Percentiles rank a stretch among this genome's conserved stretches.
These are phyloP conservation scores for Rhizopus sp. DNA, from an alignment of 371 early-diverging fungal genomes.

Conservation along the genomic window DNA sequence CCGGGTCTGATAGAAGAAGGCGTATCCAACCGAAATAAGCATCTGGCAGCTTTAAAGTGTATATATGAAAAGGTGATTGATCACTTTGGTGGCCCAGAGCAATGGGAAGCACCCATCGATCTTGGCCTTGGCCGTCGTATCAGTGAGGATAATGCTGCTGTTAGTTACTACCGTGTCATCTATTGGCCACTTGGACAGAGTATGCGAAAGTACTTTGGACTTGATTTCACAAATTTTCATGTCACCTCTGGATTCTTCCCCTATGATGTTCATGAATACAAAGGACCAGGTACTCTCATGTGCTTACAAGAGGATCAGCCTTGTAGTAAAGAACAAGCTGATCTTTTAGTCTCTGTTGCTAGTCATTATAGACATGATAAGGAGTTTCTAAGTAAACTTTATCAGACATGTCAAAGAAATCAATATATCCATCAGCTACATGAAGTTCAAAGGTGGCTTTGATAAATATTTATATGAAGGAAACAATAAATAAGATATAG, in stretches of 20 bases:
- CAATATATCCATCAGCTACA: not conserved
- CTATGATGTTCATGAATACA: constrained; percentile 25
- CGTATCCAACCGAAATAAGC: not conserved
- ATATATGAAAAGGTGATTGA: not conserved
- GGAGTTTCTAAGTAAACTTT: constrained; percentile 6
- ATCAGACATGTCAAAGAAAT: constrained; percentile 7
- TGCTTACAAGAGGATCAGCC: constrained; percentile 7
- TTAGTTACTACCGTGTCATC: constrained; percentile 20
- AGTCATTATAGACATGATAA: constrained; percentile 10
- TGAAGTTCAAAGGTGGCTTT: not conserved
- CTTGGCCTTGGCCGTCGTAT: constrained; percentile 17
- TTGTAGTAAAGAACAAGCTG: not conserved
- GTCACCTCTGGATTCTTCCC: constrained; percentile 28
- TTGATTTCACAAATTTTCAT: constrained; percentile 19
- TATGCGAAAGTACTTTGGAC: constrained; percentile 9
- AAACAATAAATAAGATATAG: too few relatives aligned
- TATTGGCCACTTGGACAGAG: constrained; percentile 29
- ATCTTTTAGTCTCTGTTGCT: constrained; percentile 4
- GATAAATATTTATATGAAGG: too few relatives aligned
- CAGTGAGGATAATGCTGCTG: not conserved
- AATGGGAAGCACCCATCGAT: constrained; percentile 25
- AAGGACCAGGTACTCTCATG: constrained; percentile 24
- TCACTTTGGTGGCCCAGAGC: constrained; percentile 1
- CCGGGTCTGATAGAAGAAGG: not conserved
- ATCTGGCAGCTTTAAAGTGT: not conserved